Base-by-base conservation (phyloP, 768 basidiomycete species). In the Agrocybe pediades region DNA sequence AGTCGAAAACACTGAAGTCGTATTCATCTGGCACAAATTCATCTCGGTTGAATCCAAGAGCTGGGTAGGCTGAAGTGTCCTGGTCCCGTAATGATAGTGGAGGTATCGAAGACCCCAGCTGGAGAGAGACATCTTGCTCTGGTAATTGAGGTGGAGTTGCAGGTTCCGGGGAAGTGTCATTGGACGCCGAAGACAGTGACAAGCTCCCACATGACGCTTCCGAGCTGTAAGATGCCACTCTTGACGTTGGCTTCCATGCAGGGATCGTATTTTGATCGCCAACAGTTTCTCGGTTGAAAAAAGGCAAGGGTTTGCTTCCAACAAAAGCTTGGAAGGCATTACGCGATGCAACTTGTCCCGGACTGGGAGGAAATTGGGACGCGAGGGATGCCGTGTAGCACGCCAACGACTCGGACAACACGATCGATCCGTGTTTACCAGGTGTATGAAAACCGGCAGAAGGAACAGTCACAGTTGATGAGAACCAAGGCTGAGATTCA, bases 361-460 rank as follows among this genome's bases (percentile, higher is more conserved):
- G 29, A 15, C 29, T 15, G 15, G 29, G 7, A 30, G 29, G 29
- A 15, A 30, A 30, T 15, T 15, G 29, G 6, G 6, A 15, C 15
- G 29, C 7, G 15, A 6, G 29, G 15, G 29, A n/a, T n/a, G n/a
- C n/a, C n/a, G n/a, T n/a, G n/a, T n/a, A n/a, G n/a, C n/a, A n/a
- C n/a, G n/a, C n/a, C n/a, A n/a, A n/a, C n/a, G n/a, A n/a, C n/a
- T n/a, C n/a, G n/a, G n/a, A n/a, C n/a, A n/a, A 30, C 15, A 15
- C 15, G 15, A 30, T 15, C 29, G 7, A 15, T 15, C 15, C 15
- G 29, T 15, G 15, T 7, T 7, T 30, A 30, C 7, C 29, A 2
- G 71, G 61, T 6, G 69, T 63, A 50, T 64, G 69, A 17, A 66
- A 69, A 7, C 67, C 71, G 26, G 46, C 33, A 23, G 60, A 46